Percentiles rank a stretch among this genome's conserved stretches.
These are phyloP conservation scores for Apodospora peruviana DNA, from an alignment of 495 filamentous ascomycete genomes.

Conservation along the genomic window DNA sequence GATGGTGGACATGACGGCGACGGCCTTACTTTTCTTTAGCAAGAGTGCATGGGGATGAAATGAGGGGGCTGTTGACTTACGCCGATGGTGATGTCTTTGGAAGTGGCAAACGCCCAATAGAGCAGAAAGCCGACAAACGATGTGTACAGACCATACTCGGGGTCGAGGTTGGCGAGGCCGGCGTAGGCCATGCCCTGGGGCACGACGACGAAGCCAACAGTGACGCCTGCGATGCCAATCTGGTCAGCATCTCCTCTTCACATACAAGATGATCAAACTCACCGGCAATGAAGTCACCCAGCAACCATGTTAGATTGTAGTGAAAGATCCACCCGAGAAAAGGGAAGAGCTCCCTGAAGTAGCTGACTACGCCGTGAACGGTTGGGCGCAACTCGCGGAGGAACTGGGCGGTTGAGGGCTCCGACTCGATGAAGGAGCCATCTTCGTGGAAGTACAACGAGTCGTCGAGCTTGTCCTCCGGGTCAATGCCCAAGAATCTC, in stretches of 20 bases:
- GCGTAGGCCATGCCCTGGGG: conserved; percentile 62
- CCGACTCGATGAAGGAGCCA: conserved; percentile 71
- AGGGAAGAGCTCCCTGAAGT: conserved; percentile 45
- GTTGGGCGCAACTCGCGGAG: conserved; percentile 53
- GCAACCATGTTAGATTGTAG: conserved; percentile 46
- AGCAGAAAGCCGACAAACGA: conserved; percentile 62
- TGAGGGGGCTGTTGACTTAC: conserved; percentile 42
- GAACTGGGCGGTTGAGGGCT: conserved; percentile 69
- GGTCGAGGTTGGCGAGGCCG: conserved; percentile 48
- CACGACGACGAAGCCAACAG: conserved; percentile 26
- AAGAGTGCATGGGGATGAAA: no score
- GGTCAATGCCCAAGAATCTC: conserved; percentile 22
- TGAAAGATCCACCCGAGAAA: conserved; percentile 47
- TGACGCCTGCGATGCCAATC: conserved; percentile 13
- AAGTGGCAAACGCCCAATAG: conserved; percentile 65
- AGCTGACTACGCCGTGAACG: conserved; percentile 41
- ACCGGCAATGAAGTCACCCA: conserved; percentile 44
- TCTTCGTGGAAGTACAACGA: conserved; percentile 12
- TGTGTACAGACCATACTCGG: conserved; percentile 60
- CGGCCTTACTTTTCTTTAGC: conserved; percentile 51
- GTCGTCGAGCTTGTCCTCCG: conserved; percentile 18
- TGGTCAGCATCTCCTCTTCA: conserved; percentile 7
- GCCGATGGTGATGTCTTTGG: conserved; percentile 65
- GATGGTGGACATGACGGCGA: conserved; percentile 91
- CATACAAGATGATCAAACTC: conserved; percentile 5